These are phyloP conservation scores for Trichosporon coremiiforme DNA, from an alignment of 1,284 basidiomycete species.

Conservation along the genomic window DNA sequence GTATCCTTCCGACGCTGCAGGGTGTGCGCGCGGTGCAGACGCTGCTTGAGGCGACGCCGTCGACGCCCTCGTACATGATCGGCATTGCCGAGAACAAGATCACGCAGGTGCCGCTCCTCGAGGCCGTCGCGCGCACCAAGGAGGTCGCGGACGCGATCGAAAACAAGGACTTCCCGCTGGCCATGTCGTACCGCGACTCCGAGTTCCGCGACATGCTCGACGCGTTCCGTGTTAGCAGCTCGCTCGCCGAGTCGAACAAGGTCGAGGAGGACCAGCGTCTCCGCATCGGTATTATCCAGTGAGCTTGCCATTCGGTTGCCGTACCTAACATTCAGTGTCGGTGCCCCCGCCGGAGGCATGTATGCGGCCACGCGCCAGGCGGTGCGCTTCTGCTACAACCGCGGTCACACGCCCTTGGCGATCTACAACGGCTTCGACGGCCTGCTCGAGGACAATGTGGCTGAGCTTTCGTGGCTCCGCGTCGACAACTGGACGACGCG, in stretches of 20 bases:
- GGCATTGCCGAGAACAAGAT: conserved; percentile 96
- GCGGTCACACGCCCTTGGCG: conserved; percentile 86
- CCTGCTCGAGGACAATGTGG: conserved; percentile 82
- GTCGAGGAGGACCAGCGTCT: conserved; percentile 73
- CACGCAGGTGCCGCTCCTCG: conserved; percentile 82
- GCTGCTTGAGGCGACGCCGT: conserved; percentile 82
- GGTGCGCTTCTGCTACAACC: conserved; percentile 86
- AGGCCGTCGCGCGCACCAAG: conserved; percentile 88
- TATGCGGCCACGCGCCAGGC: conserved; percentile 95
- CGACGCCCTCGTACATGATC: conserved; percentile 96
- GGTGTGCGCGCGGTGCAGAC: conserved; percentile 91
- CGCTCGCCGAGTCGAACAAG: conserved; percentile 64
- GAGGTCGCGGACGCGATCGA: conserved; percentile 81
- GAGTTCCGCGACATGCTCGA: conserved; percentile 87
- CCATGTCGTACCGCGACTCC: conserved; percentile 84
- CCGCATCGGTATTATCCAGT: conserved; percentile 91
- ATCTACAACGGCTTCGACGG: conserved; percentile 96
- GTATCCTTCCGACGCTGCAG: conserved; percentile 93
- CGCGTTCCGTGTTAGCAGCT: conserved; percentile 76
- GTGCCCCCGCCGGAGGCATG: conserved; percentile 97
- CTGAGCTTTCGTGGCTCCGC: conserved; percentile 89
- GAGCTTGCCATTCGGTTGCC: conserved; percentile 50
- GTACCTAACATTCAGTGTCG: conserved; percentile 64
- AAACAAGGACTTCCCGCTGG: conserved; percentile 80
- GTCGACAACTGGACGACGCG: conserved; percentile 96